A percentile compares a stretch with the other conserved stretches of the same genome.
phyloP scores from a whole-genome alignment of 768 basidiomycete genomes.

The Lactifluus piperatus region DNA sequence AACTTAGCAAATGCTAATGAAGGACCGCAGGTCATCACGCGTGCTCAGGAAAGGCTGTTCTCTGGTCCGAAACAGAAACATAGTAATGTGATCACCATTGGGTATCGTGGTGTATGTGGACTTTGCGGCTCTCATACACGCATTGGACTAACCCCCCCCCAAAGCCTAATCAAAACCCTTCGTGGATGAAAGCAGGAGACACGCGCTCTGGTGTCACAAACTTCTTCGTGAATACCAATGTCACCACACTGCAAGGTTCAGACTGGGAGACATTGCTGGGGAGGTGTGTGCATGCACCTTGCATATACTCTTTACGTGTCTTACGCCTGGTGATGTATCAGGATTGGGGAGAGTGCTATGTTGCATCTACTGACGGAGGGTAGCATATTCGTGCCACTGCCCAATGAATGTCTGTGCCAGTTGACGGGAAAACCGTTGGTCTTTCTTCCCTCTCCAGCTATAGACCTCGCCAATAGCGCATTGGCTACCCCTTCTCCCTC shows the following conservation, averaged over 20 bases:
- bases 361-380: conserved; percentile 69
- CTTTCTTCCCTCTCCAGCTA: conserved; percentile 29
- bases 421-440: conserved; percentile 66
- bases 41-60: conserved; percentile 50
- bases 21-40: conserved; percentile 45
- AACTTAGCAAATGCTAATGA: conserved; percentile 21
- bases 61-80: conserved; percentile 28
- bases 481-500: neutral
- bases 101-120: conserved; percentile 49
- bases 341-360: conserved; percentile 72
- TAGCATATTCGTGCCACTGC: conserved; percentile 66
- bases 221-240: conserved; percentile 63
- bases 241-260: conserved; percentile 52
- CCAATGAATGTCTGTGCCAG: conserved; percentile 82
- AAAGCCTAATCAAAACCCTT: conserved; percentile 18
- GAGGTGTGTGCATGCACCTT: conserved; percentile 34
- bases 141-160: neutral
- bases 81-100: conserved; percentile 54
- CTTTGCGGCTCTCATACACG: neutral
- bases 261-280: conserved; percentile 61
- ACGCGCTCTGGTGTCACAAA: conserved; percentile 42
- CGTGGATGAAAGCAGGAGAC: conserved; percentile 29
- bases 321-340: conserved; percentile 26
- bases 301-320: neutral
- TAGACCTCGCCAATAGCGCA: neutral